Evolutionary conservation across 176 grass and related monocot genomes (phyloP).

Genomic region (Triticum dicoccoides): DNA sequence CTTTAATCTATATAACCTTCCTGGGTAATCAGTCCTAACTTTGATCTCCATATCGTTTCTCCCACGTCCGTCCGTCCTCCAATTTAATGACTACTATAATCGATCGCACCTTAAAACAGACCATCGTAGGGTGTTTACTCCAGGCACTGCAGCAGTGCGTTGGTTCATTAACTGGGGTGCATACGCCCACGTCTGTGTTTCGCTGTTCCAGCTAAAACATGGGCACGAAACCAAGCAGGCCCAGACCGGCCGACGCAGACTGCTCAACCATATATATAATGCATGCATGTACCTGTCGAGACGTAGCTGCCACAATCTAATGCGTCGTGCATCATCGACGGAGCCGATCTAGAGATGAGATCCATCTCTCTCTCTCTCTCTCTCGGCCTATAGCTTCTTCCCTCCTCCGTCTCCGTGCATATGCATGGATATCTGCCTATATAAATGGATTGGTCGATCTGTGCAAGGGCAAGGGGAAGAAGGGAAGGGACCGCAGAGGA

Average conservation of each 20-base stretch:
- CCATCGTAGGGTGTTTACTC: no score
- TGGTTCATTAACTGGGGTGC: not conserved
- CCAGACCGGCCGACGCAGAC: not conserved
- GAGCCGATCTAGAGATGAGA: not conserved
- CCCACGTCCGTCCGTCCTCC: no score
- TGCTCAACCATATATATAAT: not conserved
- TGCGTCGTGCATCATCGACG: not conserved
- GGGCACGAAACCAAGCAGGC: not conserved
- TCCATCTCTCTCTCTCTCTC: not conserved
- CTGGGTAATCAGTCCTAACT: no score
- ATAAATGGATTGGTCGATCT: not conserved
- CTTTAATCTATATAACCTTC: no score
- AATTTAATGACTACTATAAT: no score
- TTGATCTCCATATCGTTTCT: no score
- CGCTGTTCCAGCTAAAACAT: conserved; percentile 15
- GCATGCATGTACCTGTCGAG: not conserved
- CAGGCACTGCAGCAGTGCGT: not conserved
- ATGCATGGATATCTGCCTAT: not conserved
- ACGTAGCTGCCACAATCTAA: not conserved
- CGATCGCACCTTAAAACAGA: no score
- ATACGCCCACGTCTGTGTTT: not conserved
- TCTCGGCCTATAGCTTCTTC: not conserved
- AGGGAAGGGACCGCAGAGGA: not conserved
- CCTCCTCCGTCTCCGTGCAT: no score
- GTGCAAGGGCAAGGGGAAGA: not conserved